These are phyloP conservation scores for Agaricus blazei DNA, from an alignment of 768 basidiomycete species.

Conservation along the genomic window DNA sequence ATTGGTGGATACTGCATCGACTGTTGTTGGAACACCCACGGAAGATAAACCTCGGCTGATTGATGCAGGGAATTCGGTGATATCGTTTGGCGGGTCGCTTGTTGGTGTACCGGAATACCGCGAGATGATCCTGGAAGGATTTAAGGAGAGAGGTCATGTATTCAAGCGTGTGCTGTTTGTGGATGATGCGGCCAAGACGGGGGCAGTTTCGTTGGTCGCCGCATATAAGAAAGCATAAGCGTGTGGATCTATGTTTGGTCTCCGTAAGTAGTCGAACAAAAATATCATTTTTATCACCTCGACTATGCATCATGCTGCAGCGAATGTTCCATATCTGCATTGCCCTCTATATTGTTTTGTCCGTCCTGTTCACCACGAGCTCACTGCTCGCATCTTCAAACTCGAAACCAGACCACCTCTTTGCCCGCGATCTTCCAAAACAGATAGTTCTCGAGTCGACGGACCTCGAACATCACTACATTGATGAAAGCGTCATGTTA, in stretches of 20 bases:
- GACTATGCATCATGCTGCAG: neutral
- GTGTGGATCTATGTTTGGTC: neutral
- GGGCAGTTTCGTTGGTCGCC: conserved; percentile 53
- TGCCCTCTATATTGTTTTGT: conserved; percentile 29
- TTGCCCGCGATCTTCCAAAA: conserved; percentile 23
- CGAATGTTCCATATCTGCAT: conserved; percentile 20
- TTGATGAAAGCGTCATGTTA: conserved; percentile 50
- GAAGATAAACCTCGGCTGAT: conserved; percentile 30
- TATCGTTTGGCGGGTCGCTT: conserved; percentile 80
- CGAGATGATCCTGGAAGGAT: conserved; percentile 47
- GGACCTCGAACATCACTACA: conserved; percentile 27
- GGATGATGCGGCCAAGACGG: conserved; percentile 61
- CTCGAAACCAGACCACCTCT: neutral
- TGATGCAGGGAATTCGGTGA: conserved; percentile 48
- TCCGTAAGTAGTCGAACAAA: neutral
- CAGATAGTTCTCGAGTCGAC: conserved; percentile 25
- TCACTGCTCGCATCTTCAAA: conserved; percentile 22
- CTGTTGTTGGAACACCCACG: conserved; percentile 40
- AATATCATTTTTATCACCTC: neutral
- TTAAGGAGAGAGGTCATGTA: conserved; percentile 51
- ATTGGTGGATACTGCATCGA: conserved; percentile 56
- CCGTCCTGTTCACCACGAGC: conserved; percentile 42
- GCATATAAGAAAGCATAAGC: conserved; percentile 6
- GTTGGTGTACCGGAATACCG: conserved; percentile 60
- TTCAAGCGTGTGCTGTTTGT: conserved; percentile 66